Conservation (phyloP, 176 grass and related monocot genomes). For the Poa annua region DNA sequence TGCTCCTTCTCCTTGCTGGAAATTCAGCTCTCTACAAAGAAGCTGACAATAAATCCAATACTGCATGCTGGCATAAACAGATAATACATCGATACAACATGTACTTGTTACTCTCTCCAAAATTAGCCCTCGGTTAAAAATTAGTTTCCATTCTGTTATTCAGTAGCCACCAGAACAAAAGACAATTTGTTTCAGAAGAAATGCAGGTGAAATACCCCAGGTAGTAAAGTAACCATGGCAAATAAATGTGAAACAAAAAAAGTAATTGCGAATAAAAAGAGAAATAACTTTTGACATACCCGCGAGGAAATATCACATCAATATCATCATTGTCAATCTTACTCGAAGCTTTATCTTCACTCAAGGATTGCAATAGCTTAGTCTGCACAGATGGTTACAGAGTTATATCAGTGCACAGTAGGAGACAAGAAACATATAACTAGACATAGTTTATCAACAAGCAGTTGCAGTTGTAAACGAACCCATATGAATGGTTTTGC, state of each 20-base stretch:
- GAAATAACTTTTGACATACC: not conserved
- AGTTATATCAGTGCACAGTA: not conserved
- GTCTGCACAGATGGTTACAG: not conserved
- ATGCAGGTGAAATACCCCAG: not conserved
- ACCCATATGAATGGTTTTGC: conserved; percentile 7
- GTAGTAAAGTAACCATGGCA: not conserved
- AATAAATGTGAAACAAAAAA: not conserved
- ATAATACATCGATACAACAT: not conserved
- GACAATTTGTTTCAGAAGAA: not conserved
- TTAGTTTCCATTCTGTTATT: conserved; percentile 2
- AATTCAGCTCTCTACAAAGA: not conserved
- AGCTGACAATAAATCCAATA: not conserved
- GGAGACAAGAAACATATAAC: not conserved
- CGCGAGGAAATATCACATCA: conserved; percentile 16
- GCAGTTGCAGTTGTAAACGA: not conserved
- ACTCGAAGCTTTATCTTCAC: not conserved
- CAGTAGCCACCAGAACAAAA: not conserved
- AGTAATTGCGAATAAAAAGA: not conserved
- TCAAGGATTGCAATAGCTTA: not conserved
- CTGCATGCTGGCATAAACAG: not conserved
- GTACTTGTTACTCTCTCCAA: not conserved
- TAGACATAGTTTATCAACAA: not conserved
- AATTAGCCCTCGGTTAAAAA: not conserved
- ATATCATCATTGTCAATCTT: not conserved
- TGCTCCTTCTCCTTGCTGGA: not conserved